These are phyloP conservation scores for Gillenia trifoliata DNA, from an alignment of 306 rosid genomes.

Conservation along the genomic window DNA sequence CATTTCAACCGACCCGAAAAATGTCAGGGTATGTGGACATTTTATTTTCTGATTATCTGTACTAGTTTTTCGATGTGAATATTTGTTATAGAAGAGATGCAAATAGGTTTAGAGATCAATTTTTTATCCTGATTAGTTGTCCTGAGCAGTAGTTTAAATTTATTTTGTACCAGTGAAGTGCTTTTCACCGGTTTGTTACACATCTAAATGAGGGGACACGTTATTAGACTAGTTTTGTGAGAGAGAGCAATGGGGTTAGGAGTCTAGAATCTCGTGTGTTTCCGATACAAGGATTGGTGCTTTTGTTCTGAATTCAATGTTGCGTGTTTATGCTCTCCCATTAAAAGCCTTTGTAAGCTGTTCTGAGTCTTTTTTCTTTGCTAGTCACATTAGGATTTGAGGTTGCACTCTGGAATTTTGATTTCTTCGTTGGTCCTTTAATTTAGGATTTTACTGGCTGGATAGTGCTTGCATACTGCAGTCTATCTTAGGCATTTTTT, in stretches of 20 bases:
- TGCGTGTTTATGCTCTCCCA: background rate
- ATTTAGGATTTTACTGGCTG: background rate
- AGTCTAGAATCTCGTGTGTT: background rate
- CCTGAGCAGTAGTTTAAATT: background rate
- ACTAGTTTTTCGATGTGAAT: background rate
- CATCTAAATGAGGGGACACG: background rate
- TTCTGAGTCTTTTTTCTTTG: background rate
- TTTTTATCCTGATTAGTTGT: background rate
- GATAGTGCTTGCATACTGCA: background rate
- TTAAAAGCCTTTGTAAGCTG: background rate
- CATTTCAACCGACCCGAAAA: slow-evolving; percentile 1
- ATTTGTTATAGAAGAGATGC: background rate
- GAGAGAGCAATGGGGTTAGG: background rate
- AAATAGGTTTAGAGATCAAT: background rate
- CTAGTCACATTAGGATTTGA: background rate
- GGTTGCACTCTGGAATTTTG: background rate
- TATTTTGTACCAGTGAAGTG: background rate
- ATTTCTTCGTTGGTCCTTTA: background rate
- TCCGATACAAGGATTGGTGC: too few relatives aligned
- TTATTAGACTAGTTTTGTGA: background rate
- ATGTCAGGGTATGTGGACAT: slow-evolving; percentile 20
- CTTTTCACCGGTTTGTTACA: background rate
- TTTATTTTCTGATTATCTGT: background rate
- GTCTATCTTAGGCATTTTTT: background rate
- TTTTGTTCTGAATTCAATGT: background rate